Evolutionary conservation across 2,329 filamentous ascomycete genomes (phyloP), one percentile per base, ranked within the genome.

Genomic region (Penicillium freii): DNA sequence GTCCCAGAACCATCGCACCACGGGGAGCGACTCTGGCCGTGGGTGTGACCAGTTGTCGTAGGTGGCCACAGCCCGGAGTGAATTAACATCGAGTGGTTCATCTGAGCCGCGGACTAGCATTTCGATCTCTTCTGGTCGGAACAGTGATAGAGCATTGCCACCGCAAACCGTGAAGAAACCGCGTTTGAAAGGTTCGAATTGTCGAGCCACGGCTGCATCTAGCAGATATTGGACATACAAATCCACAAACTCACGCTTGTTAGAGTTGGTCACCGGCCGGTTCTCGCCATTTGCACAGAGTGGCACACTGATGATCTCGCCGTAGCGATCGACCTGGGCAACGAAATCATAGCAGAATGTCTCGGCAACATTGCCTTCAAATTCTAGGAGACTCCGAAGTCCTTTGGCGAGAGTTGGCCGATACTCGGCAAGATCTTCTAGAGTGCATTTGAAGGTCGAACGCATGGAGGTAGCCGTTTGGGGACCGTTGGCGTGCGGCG

Each of bases 101-200:
- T 95, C 91, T 8, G 90, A 94, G 11, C 92, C 92, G 51, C 92
- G 83, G 5, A 97, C 84, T 0, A 96, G 82, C 4, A 96, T 82
- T 71, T 96, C 92, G 60, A 97, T 95, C 72, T 97, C 92, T 71
- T 96, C 92, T 0, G 92, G 89, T 17, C 90, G 85, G 73, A 96
- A 96, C 2, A 97, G 82, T 1, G 88, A 91, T 36, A 96, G 80
- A 0, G 92, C 92, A 70, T 94, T 96, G 36, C 92, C 91, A 36
- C 89, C 90, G 70, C 91, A 96, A 29, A 96, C 91, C 0, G 90
- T 95, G 72, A 91, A 97, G 75, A 97, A 97, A 0, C 92, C 92
- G 54, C 92, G 85, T 71, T 94, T 94, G 80, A 97, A 97, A 0
- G 92, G 92, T 70, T 96, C 91, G 63, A 95, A 97, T 69, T 96